Base-by-base conservation (phyloP, 768 basidiomycete species). In the Mycena crocata region DNA sequence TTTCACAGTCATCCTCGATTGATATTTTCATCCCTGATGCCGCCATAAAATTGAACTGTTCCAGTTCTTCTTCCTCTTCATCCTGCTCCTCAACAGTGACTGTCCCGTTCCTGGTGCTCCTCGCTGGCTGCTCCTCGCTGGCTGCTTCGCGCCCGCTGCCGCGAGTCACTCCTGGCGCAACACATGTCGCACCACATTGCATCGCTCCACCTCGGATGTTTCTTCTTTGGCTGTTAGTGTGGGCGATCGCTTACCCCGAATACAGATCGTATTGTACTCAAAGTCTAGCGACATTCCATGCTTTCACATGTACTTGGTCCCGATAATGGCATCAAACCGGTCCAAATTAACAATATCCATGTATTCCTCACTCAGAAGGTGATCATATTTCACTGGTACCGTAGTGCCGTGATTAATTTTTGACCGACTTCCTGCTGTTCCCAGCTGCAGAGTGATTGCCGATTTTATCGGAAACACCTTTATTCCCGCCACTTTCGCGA, bases 341-440 rank as follows among this genome's bases (percentile, higher is more conserved):
- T 81, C 78, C 12, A 82, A 68, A 44, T 83, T 83, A 0, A 70
- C 73, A 5, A 83, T 64, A 57, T 82, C 77, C 2, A 81, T 59
- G 34, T 81, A 80, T 34, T 57, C 37, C 0, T 24, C 30, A 5
- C 14, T 32, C 0, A 56, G 40, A 5, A 71, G 24, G 0, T 48
- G 31, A 9, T 62, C 66, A 7, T 75, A 26, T 1, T 12, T 3
- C 0, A 79, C 31, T 0, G 52, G 10, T 2, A 69, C 64, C 8
- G 71, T 56, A 0, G 72, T 51, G 0, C 80, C 78, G 64, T 74
- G 76, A 19, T 75, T 74, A 12, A 82, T 75, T 4, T 60, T 69
- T 0, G 79, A 73, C 4, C 71, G 64, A 44, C 78, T 80, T 0
- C 80, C 77, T 0, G 74, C 63, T 1, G 73, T 78, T 1, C 80